These are phyloP conservation scores for Prunus mira DNA, from an alignment of 306 rosid genomes.

Conservation along the genomic window DNA sequence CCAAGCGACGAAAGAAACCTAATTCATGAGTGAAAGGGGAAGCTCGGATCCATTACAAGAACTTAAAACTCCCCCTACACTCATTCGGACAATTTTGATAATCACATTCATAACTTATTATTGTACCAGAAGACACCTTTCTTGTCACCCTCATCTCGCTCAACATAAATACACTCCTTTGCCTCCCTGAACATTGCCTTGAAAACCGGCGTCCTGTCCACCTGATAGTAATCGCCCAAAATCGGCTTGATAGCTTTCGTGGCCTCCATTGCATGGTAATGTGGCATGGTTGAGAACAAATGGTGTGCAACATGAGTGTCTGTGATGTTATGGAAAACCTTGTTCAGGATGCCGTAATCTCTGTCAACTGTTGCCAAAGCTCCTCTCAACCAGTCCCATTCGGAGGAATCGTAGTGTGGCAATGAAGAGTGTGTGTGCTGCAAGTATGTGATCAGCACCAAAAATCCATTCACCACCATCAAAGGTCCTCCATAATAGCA, in stretches of 20 bases:
- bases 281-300: slow-evolving; percentile 89
- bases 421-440: slow-evolving; percentile 92
- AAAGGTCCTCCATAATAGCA: slow-evolving; percentile 79
- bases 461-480: slow-evolving; percentile 72
- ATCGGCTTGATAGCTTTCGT: slow-evolving; percentile 72
- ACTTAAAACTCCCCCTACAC: slow-evolving; percentile 1
- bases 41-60: slow-evolving; percentile 2
- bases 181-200: slow-evolving; percentile 79
- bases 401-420: slow-evolving; percentile 81
- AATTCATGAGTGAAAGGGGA: slow-evolving; percentile 8
- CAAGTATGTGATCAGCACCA: slow-evolving; percentile 83
- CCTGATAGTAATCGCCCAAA: slow-evolving; percentile 70
- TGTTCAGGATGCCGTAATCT: slow-evolving; percentile 85
- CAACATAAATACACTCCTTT: slow-evolving; percentile 73
- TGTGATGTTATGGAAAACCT: slow-evolving; percentile 90
- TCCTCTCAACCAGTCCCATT: slow-evolving; percentile 97
- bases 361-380: slow-evolving; percentile 90
- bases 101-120: slow-evolving; percentile 39
- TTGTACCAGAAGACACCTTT: slow-evolving; percentile 82
- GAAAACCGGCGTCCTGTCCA: slow-evolving; percentile 55
- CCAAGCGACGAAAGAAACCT: slow-evolving; percentile 5
- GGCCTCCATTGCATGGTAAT: slow-evolving; percentile 85
- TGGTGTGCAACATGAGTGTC: slow-evolving; percentile 98
- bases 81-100: background rate
- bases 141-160: slow-evolving; percentile 50